Evolutionary conservation across 2,329 filamentous ascomycete species (phyloP).

Genomic region (Calonectria pteridis): DNA sequence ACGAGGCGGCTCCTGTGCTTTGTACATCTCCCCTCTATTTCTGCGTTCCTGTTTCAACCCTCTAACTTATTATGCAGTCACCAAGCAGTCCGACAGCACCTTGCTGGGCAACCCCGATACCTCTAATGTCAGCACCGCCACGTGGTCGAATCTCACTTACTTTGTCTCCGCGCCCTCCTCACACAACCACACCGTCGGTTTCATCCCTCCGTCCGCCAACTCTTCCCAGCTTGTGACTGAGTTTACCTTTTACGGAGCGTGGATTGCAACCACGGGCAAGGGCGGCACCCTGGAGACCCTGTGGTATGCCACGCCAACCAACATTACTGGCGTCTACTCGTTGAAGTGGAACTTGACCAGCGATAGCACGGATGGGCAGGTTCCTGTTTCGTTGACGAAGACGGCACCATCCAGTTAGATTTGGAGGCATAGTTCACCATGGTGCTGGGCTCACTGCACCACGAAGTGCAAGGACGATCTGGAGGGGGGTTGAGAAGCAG

Average conservation of each 20-base stretch:
- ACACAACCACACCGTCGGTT: slow-evolving; percentile 4
- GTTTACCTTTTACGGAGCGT: slow-evolving; percentile 10
- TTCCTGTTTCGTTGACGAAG: neutral
- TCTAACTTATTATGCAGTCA: neutral
- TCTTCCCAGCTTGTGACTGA: neutral
- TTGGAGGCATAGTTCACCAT: neutral
- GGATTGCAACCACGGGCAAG: neutral
- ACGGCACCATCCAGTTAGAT: neutral
- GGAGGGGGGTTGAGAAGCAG: neutral
- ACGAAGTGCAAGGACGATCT: neutral
- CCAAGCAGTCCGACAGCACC: neutral
- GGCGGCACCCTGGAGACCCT: slow-evolving; percentile 6
- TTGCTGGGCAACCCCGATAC: slow-evolving; percentile 4
- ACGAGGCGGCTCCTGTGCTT: slow-evolving; percentile 6
- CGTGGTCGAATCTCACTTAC: slow-evolving; percentile 13
- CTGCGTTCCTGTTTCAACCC: neutral
- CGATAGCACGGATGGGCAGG: neutral
- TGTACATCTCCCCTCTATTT: neutral
- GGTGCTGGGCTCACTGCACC: neutral
- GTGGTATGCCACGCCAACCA: slow-evolving; percentile 11
- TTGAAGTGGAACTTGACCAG: slow-evolving; percentile 16
- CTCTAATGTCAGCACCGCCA: neutral
- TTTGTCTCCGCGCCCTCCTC: slow-evolving; percentile 7
- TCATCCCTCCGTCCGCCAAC: neutral
- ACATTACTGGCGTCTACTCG: slow-evolving; percentile 5